Percentiles rank a stretch among this genome's conserved stretches.
phyloP scores from a whole-genome alignment of 1,139 yeast genomes.

The Zygosaccharomyces pseudobailii region DNA sequence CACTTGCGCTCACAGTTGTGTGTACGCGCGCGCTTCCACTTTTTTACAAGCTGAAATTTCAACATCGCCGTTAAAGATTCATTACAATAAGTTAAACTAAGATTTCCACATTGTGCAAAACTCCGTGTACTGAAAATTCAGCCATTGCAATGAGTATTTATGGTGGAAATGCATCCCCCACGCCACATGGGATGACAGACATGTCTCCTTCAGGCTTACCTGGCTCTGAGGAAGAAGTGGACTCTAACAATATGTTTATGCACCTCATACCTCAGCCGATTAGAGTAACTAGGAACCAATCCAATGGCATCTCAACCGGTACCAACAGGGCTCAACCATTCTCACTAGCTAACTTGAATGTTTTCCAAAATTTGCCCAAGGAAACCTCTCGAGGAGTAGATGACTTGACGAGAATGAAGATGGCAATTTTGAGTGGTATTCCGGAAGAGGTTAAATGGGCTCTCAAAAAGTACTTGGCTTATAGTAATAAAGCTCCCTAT shows the following conservation, averaged over 20 bases:
- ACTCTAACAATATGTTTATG: slow-evolving; percentile 19
- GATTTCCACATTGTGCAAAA: too few species aligned
- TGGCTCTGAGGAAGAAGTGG: slow-evolving; percentile 11
- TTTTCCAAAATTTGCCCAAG: slow-evolving; percentile 32
- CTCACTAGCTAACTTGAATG: slow-evolving; percentile 29
- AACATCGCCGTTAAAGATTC: neutral
- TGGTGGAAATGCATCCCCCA: slow-evolving; percentile 8
- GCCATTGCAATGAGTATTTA: neutral
- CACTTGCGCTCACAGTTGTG: neutral
- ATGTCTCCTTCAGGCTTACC: slow-evolving; percentile 3
- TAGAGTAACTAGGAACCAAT: slow-evolving; percentile 27
- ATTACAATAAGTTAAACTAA: neutral
- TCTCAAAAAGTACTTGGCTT: slow-evolving; percentile 38
- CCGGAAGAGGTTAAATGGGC: slow-evolving; percentile 57
- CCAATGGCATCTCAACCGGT: slow-evolving; percentile 25
- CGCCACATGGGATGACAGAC: slow-evolving; percentile 10
- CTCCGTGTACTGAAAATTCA: neutral
- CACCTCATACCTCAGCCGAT: slow-evolving; percentile 29
- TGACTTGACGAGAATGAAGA: slow-evolving; percentile 49
- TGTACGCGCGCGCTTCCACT: neutral
- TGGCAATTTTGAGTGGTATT: slow-evolving; percentile 53
- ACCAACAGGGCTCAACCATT: slow-evolving; percentile 25
- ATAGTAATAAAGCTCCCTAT: slow-evolving; percentile 35
- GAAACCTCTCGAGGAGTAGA: slow-evolving; percentile 46
- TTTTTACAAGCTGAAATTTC: neutral